Base-by-base conservation (phyloP, 2,329 filamentous ascomycete species). In the Xylaria sp. region DNA sequence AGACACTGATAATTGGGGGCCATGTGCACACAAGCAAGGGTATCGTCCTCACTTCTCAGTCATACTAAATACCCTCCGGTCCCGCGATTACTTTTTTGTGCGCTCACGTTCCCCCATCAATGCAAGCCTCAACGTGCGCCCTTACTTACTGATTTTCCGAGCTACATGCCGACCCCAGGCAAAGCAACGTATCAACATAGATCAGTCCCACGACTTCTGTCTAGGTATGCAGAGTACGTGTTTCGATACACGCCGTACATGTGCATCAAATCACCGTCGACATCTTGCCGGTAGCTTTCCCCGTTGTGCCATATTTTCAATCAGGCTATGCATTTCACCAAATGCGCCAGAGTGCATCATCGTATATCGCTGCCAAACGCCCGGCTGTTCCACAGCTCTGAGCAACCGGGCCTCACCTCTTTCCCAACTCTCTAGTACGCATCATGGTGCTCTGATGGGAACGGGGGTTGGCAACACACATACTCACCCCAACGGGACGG, bases 401-500 rank as follows among this genome's bases (percentile, higher is more conserved):
- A 60, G 54, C 58, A 64, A 58, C 21, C 45, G 32, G 63, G 36
- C 36, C 53, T 64, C 45, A 48, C 51, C 53, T 55, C 55, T 57
- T 57, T 57, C 50, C 53, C 30, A 61, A 39, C 51, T 34, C 30
- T 48, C 27, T 14, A 45, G 27, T 54, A 47, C 36, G 32, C 48
- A 27, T 19, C n/a, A 24, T 61, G n/a, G n/a, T 51, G 32, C 45
- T 55, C 42, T 48, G 19, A 50, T 48, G 39, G 27, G 36, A 34
- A 39, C 21, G 27, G 32, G 34, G 34, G 56, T 57, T 21, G 48
- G 53, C 34, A 36, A 36, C 34, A 39, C 30, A 36, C 34, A 32
- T 21, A 47, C 27, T 32, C 47, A 61, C 69, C 19, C 69, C 69
- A 64, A 64, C 51, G 48, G 66, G 63, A 48, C 66, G 65, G 66